phyloP scores from a whole-genome alignment of 192 early-diverging fungal species.

The Funneliformis geosporum region DNA sequence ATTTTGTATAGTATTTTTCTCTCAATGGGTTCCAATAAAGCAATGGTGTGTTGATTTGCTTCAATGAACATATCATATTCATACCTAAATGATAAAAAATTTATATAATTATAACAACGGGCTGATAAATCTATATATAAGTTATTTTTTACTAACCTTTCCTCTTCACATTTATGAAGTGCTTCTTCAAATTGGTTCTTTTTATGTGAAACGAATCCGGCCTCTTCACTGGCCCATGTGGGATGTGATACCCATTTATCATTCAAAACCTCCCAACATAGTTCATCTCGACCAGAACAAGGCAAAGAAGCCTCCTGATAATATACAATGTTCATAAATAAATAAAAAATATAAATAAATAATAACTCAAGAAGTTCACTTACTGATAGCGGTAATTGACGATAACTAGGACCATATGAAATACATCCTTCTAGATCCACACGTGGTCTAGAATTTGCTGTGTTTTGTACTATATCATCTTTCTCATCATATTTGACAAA shows the following conservation, averaged over 20 bases:
- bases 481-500: conserved; percentile 83
- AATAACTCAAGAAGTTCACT: conserved; percentile 28
- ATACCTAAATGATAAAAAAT: conserved; percentile 37
- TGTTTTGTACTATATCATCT: conserved; percentile 66
- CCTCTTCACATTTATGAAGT: conserved; percentile 95
- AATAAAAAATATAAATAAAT: background rate
- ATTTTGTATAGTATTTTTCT: conserved; percentile 77
- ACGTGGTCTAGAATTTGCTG: conserved; percentile 59
- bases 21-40: conserved; percentile 86
- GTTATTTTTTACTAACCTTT: conserved; percentile 57
- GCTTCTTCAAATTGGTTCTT: conserved; percentile 93
- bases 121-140: background rate
- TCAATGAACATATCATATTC: conserved; percentile 99
- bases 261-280: conserved; percentile 94
- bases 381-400: conserved; percentile 65
- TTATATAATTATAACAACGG: background rate
- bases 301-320: conserved; percentile 52
- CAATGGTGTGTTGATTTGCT: conserved; percentile 87
- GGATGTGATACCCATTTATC: conserved; percentile 95
- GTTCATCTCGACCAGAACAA: conserved; percentile 91
- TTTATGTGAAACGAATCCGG: conserved; percentile 85
- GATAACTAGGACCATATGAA: conserved; percentile 73
- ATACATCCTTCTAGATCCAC: conserved; percentile 63
- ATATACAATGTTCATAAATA: background rate
- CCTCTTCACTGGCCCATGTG: conserved; percentile 88